Evolutionary conservation across 345 rosid genomes (phyloP).

Genomic region (Dipteronia sinensis): DNA sequence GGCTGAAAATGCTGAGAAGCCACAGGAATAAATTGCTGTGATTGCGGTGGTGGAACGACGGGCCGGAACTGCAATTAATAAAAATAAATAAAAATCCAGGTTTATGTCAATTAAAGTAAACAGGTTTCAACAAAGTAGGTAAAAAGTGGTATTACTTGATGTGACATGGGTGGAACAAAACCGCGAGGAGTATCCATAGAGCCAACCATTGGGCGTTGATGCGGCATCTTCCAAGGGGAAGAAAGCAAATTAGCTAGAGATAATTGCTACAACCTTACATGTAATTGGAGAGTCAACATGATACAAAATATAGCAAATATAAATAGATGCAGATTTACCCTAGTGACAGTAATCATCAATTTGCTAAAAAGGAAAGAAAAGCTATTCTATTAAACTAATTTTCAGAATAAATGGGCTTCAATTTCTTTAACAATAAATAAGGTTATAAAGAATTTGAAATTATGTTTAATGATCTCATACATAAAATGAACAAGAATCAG

Average conservation of each 20-base stretch:
- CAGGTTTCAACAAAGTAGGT: constrained; percentile 1
- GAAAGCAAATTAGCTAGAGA: constrained; percentile 22
- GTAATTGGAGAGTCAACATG: constrained; percentile 8
- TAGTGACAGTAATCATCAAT: background rate
- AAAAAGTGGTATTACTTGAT: constrained; percentile 58
- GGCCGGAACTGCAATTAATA: constrained; percentile 64
- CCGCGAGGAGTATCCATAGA: constrained; percentile 65
- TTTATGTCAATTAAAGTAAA: constrained; percentile 8
- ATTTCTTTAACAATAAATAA: background rate
- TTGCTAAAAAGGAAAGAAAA: background rate
- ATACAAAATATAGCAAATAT: constrained; percentile 17
- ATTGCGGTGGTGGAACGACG: constrained; percentile 54
- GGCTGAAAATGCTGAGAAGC: constrained; percentile 76
- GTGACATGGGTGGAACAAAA: constrained; percentile 64
- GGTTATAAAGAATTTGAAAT: background rate
- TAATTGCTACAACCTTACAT: constrained; percentile 1
- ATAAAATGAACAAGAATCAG: background rate
- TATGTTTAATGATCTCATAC: background rate
- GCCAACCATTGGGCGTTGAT: constrained; percentile 54
- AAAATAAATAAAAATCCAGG: constrained; percentile 1
- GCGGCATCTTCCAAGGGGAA: constrained; percentile 45
- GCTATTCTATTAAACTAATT: background rate
- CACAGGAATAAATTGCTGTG: constrained; percentile 64
- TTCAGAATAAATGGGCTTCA: background rate
- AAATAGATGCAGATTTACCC: background rate